These are phyloP conservation scores for Castanopsis chinensis DNA, from an alignment of 306 rosid genomes.

Conservation along the genomic window DNA sequence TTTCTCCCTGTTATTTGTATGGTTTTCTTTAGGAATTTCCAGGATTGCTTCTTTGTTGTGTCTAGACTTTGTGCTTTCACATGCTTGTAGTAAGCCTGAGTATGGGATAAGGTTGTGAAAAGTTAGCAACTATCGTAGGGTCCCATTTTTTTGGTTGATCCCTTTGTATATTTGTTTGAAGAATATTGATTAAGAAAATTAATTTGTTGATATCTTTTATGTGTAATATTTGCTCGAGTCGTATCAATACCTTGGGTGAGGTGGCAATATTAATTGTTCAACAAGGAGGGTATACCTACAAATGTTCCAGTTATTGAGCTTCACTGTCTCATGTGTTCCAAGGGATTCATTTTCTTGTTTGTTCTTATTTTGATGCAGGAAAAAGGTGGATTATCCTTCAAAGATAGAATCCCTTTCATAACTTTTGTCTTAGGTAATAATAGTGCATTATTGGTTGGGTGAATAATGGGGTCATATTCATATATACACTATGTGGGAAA, in stretches of 20 bases:
- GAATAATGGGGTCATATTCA: neutral
- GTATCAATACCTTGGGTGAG: neutral
- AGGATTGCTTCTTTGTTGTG: neutral
- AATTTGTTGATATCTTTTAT: neutral
- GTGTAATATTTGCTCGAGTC: neutral
- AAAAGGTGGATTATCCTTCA: conserved; percentile 26
- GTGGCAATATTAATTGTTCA: neutral
- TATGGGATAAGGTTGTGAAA: neutral
- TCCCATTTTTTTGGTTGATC: neutral
- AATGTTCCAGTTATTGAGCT: conserved; percentile 3
- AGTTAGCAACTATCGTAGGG: neutral
- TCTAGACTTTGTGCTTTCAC: neutral
- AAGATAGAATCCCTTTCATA: conserved; percentile 40
- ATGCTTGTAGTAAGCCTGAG: neutral
- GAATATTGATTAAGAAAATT: neutral
- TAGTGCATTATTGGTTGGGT: neutral
- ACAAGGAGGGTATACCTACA: neutral
- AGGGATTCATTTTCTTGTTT: conserved; percentile 14
- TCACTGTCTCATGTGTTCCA: conserved; percentile 1
- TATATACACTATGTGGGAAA: neutral
- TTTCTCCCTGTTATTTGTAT: neutral
- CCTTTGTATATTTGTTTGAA: neutral
- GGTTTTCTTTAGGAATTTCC: neutral
- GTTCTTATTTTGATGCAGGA: conserved; percentile 53
- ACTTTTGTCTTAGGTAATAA: conserved; percentile 86